Conservation (phyloP, 768 basidiomycete genomes). For the Agrocybe pediades region DNA sequence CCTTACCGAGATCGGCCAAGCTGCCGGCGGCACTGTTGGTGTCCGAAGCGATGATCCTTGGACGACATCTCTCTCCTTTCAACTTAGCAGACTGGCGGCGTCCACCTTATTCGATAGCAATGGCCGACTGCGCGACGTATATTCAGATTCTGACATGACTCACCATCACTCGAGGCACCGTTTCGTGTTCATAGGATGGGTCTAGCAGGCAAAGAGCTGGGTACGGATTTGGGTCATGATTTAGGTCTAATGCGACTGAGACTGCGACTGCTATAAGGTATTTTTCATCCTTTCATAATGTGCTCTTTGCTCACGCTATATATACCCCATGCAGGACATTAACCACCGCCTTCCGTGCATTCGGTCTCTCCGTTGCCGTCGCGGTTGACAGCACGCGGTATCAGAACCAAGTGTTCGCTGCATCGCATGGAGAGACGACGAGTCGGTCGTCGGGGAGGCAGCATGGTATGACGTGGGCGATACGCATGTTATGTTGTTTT, state of each 20-base stretch:
- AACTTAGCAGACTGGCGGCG: slow-evolving; percentile 87
- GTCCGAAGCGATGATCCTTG: too few relatives aligned
- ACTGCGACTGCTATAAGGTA: slow-evolving; percentile 95
- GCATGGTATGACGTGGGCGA: slow-evolving; percentile 60
- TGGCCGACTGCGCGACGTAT: slow-evolving; percentile 79
- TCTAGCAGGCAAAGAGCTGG: slow-evolving; percentile 89
- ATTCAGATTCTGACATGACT: slow-evolving; percentile 91
- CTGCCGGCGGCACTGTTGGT: too few relatives aligned
- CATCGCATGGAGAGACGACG: slow-evolving; percentile 50
- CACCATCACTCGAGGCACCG: slow-evolving; percentile 78
- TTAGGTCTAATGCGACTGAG: slow-evolving; percentile 94
- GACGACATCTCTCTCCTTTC: too few relatives aligned
- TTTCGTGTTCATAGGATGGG: slow-evolving; percentile 98
- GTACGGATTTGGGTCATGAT: slow-evolving; percentile 98
- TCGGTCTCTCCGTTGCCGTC: slow-evolving; percentile 78
- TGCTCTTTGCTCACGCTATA: neutral
- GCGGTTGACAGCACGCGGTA: slow-evolving; percentile 84
- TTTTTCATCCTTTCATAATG: slow-evolving; percentile 15
- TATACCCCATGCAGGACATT: slow-evolving; percentile 54
- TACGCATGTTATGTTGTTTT: slow-evolving; percentile 80
- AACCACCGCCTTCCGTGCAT: slow-evolving; percentile 76
- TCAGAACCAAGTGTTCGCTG: slow-evolving; percentile 83
- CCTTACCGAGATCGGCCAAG: too few relatives aligned
- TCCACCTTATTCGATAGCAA: slow-evolving; percentile 60
- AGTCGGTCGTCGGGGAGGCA: slow-evolving; percentile 30